These are phyloP conservation scores for Chlorophyllum brunneum DNA, from an alignment of 768 basidiomycete species.

Conservation along the genomic window DNA sequence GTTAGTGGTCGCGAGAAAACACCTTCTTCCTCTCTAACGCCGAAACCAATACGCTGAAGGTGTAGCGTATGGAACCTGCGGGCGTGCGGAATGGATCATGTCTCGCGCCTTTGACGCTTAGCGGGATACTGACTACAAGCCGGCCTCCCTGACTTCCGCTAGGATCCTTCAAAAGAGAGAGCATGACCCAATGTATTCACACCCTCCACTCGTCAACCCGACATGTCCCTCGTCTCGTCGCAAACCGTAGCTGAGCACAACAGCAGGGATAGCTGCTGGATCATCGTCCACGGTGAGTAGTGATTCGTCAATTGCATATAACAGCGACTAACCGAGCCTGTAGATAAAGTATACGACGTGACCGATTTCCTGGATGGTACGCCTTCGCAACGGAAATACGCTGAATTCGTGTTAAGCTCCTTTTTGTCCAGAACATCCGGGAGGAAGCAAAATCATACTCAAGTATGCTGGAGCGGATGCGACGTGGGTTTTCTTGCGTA, in stretches of 20 bases:
- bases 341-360: constrained; percentile 75
- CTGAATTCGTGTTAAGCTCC: neutral
- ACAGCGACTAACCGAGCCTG: neutral
- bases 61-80: neutral
- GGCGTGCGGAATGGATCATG: constrained; percentile 1
- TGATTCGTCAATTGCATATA: neutral
- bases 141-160: constrained; percentile 11
- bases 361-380: constrained; percentile 72
- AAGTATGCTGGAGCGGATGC: constrained; percentile 90
- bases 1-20: too few species aligned
- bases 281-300: constrained; percentile 75
- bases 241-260: constrained; percentile 26
- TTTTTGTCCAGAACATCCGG: constrained; percentile 26
- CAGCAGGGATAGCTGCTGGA: constrained; percentile 37
- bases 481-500: constrained; percentile 46
- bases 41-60: neutral
- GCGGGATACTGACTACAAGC: neutral
- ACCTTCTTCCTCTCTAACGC: constrained; percentile 7
- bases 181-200: neutral
- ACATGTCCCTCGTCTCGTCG: constrained; percentile 9
- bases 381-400: constrained; percentile 13
- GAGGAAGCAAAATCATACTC: constrained; percentile 80
- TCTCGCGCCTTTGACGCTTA: neutral
- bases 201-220: neutral
- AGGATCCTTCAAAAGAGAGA: constrained; percentile 8